phyloP scores from a whole-genome alignment of 176 grass and related monocot species.

The Lolium perenne region DNA sequence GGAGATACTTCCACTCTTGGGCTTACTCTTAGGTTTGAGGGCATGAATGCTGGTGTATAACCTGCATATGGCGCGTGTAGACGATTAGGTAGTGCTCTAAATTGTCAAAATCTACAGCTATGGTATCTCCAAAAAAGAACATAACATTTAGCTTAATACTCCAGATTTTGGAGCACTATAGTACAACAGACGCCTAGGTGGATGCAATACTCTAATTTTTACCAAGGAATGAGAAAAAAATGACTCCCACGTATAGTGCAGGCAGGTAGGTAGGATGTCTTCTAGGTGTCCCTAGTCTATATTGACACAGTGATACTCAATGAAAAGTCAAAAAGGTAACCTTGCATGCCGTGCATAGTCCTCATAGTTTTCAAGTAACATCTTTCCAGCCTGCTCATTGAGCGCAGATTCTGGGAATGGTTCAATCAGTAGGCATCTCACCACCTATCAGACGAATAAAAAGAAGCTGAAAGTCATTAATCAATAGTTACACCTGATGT shows the following conservation, averaged over 20 bases:
- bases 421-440: slow-evolving; percentile 74
- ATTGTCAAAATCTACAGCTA: slow-evolving; percentile 6
- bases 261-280: background rate
- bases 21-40: slow-evolving; percentile 62
- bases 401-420: slow-evolving; percentile 88
- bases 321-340: slow-evolving; percentile 42
- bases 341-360: slow-evolving; percentile 79
- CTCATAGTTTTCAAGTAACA: slow-evolving; percentile 76
- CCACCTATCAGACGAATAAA: slow-evolving; percentile 39
- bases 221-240: background rate
- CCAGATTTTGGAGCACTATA: too few relatives aligned
- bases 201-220: too few relatives aligned
- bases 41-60: slow-evolving; percentile 75
- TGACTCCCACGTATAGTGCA: background rate
- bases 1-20: slow-evolving; percentile 67
- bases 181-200: too few relatives aligned
- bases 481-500: background rate
- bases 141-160: too few relatives aligned
- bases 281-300: background rate
- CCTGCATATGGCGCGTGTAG: slow-evolving; percentile 22
- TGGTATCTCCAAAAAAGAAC: too few relatives aligned
- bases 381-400: slow-evolving; percentile 93
- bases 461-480: background rate
- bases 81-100: background rate
- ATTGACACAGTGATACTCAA: background rate